Base-by-base conservation (phyloP, 768 basidiomycete species). In the Sporobolomyces phaffii region DNA sequence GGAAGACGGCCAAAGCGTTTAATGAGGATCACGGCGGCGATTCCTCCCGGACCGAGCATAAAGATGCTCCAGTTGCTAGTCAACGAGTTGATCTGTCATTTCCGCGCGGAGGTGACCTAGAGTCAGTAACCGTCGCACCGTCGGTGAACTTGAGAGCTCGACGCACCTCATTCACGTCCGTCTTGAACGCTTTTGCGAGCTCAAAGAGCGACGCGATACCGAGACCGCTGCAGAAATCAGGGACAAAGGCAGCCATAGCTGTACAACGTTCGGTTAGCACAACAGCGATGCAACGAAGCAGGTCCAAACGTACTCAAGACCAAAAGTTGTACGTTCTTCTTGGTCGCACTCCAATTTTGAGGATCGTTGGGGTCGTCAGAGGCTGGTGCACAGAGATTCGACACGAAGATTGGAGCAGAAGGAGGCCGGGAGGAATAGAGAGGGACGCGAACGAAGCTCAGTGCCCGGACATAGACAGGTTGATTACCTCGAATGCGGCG, bases 211-310 rank as follows among this genome's bases (percentile, higher is more conserved):
- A 75, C 3, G 85, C 84, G 64, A 87, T 86, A 58, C 86, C 86
- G 56, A 86, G 84, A 1, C 82, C 84, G 14, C 84, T 86, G 70
- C 84, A 82, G 64, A 87, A 87, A 65, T 87, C 86, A 2, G 86
- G 86, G 5, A 86, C 81, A 58, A 85, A 82, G 0, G 85, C 82
- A 15, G 86, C 85, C 20, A 87, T 76, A 0, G 85, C 86, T 60
- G 51, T 45, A 11, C 45, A n/a, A 38, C 17, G 9, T 38, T 17
- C 10, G 38, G 11, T 26, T 38, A 10, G 15, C 15, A 5, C n/a
- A 5, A n/a, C 50, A 33, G 28, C 9, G 6, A 17, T 33, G 29
- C 20, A 22, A 17, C 3, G 17, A 31, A 47, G 13, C n/a, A 33
- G 29, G 36, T 11, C 36, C 4, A 13, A 26, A 48, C 59, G 26